Evolutionary conservation across 2,329 filamentous ascomycete species (phyloP), one percentile per base, ranked within the genome.

Genomic region (Coccinonectria pachysandricola): DNA sequence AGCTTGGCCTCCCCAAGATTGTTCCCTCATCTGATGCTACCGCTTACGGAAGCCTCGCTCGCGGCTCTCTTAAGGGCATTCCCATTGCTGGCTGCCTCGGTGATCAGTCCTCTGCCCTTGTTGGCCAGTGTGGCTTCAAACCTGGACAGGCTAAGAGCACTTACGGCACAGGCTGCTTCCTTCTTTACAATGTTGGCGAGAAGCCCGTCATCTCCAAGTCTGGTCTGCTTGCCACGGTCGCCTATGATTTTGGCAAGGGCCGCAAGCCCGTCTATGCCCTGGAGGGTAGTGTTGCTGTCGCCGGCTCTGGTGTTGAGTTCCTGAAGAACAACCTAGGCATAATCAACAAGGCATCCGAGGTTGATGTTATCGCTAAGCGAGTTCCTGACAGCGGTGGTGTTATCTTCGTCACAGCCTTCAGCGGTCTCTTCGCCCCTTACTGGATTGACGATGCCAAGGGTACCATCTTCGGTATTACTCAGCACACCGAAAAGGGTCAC

Each of bases 381-480:
- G 68, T 74, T 6, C 43, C 59, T 3, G 79, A 93, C 52, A 92
- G 80, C 35, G 86, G 85, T 29, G 86, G 86, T 6, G 79, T 86
- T 28, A 73, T 87, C 11, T 77, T 94, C 45, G 86, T 94, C 34
- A 93, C 86, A 3, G 86, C 86, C 2, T 94, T 94, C 52, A 86
- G 79, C 53, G 86, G 86, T 28, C 68, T 94, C 3, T 93, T 93
- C 50, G 86, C 86, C 1, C 86, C 86, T 0, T 93, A 94, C 56
- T 94, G 86, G 86, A 88, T 93, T 35, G 85, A 93, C 49, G 83
- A 92, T 56, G 85, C 85, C 12, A 80, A 86, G 52, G 86, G 86
- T 32, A 93, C 86, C 5, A 74, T 91, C 30, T 87, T 88, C 45
- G 84, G 84, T 24, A 78, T 92, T 38, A 91, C 84, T 0, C 79